Conservation (phyloP, 768 basidiomycete species). For the Lactarius indigo region DNA sequence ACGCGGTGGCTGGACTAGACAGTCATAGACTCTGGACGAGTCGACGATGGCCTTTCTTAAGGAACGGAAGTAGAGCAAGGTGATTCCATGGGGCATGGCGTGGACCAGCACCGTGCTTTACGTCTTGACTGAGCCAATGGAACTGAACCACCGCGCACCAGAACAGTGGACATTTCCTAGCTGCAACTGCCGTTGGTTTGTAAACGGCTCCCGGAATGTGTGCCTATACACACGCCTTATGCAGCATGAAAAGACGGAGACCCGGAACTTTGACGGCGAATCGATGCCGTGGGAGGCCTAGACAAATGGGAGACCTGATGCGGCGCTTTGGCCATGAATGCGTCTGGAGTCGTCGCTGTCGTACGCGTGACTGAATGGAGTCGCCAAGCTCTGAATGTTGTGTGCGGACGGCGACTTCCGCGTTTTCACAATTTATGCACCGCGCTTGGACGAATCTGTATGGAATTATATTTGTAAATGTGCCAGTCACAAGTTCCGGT, state of each 20-base stretch:
- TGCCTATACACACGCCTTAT: not conserved
- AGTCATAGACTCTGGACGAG: not conserved
- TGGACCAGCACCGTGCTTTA: not conserved
- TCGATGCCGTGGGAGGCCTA: constrained; percentile 3
- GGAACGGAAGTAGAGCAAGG: not conserved
- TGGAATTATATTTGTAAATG: constrained; percentile 6
- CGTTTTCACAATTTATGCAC: constrained; percentile 3
- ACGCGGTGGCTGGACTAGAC: not conserved
- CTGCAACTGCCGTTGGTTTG: not conserved
- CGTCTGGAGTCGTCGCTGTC: not conserved
- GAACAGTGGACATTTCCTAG: constrained; percentile 1
- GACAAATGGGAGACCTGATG: not conserved
- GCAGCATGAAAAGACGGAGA: not conserved
- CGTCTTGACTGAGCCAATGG: not conserved
- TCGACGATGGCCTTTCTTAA: not conserved
- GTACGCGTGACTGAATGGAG: not conserved
- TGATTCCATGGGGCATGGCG: not conserved
- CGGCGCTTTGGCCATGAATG: not conserved
- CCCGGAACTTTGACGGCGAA: not conserved
- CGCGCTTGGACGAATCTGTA: constrained; percentile 4
- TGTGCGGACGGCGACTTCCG: constrained; percentile 17
- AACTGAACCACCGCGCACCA: constrained; percentile 10
- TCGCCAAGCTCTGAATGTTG: not conserved
- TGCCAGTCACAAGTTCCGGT: not conserved
- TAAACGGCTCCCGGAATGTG: not conserved